phyloP scores from a whole-genome alignment of 1,139 yeast genomes.

The Candida tropicalis region DNA sequence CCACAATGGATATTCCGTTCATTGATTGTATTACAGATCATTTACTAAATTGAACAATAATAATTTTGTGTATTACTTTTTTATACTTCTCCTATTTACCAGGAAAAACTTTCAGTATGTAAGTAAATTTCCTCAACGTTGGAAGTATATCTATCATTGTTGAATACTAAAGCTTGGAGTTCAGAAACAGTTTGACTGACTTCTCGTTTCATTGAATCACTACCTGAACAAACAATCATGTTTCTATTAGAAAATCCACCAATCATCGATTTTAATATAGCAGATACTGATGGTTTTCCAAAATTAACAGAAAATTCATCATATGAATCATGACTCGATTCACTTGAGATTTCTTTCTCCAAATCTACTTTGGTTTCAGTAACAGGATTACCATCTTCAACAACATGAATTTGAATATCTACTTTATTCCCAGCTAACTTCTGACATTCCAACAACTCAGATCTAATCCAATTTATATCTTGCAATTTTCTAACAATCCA shows the following conservation, averaged over 20 bases:
- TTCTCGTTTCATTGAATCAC: constrained; percentile 44
- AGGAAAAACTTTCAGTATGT: constrained; percentile 63
- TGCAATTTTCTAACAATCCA: constrained; percentile 49
- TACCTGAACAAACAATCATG: constrained; percentile 55
- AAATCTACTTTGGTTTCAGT: constrained; percentile 6
- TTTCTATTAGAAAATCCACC: constrained; percentile 38
- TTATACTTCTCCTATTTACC: constrained; percentile 41
- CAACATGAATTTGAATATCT: constrained; percentile 31
- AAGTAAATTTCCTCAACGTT: constrained; percentile 53
- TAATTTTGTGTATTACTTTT: too few species aligned
- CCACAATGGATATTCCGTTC: too few species aligned
- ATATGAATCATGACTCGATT: constrained; percentile 4
- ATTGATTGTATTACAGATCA: too few species aligned
- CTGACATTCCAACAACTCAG: constrained; percentile 39
- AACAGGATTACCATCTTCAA: constrained; percentile 8
- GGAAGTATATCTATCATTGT: constrained; percentile 26
- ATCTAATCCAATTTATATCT: constrained; percentile 47
- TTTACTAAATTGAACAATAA: too few species aligned
- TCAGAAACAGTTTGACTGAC: constrained; percentile 48
- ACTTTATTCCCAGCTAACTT: constrained; percentile 26
- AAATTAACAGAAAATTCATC: constrained; percentile 22
- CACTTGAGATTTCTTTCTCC: constrained; percentile 18
- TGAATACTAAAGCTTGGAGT: constrained; percentile 36
- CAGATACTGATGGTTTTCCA: constrained; percentile 37
- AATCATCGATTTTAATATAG: constrained; percentile 22